Base-by-base conservation (phyloP, 2,329 filamentous ascomycete genomes). In the Cordyceps militaris region DNA sequence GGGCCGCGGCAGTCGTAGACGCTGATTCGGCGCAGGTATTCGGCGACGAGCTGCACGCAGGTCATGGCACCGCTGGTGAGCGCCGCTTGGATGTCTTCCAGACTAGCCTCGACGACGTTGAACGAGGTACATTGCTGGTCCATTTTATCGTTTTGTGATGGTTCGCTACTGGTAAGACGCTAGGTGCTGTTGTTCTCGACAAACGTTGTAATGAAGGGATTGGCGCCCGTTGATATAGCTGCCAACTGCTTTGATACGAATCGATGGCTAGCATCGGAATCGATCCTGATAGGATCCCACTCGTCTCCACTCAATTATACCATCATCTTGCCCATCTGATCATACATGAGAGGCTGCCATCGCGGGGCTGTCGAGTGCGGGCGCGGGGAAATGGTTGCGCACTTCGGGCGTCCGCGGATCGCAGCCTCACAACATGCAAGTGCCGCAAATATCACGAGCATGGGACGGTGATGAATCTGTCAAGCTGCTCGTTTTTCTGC, bases 31-130 rank as follows among this genome's bases (percentile, higher is more conserved):
- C 61, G 63, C 0, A 71, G 60, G 30, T 67, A 67, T 1, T 63
- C 59, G 0, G 66, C 59, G 7, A 62, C 63, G 3, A 71, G 64
- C 4, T 71, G 65, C 5, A 71, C 67, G 10, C 62, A 63, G 1
- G 62, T 68, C 3, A 66, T 44, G 3, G 19, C 21, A 16, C 62
- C 61, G 0, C 51, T 58, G 0, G 58, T 40, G 8, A 69, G 46
- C 4, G 64, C 63, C 8, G 56, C n/a, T 21, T 64, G 64, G 2
- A 69, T 44, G 10, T 68, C 61, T 14, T 61, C 50, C 28, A 70
- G 64, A 4, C 60, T 61, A 4, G 68, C 66, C 28, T 67, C 63
- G 3, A 67, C 65, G 7, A 69, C 59, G 44, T 61, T 50, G 44
- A 66, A 23, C 14, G 10, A n/a, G 3, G 23, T n/a, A 23, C 11